Conservation (phyloP, 2,329 filamentous ascomycete species). For the Neopestalotiopsis sp. region DNA sequence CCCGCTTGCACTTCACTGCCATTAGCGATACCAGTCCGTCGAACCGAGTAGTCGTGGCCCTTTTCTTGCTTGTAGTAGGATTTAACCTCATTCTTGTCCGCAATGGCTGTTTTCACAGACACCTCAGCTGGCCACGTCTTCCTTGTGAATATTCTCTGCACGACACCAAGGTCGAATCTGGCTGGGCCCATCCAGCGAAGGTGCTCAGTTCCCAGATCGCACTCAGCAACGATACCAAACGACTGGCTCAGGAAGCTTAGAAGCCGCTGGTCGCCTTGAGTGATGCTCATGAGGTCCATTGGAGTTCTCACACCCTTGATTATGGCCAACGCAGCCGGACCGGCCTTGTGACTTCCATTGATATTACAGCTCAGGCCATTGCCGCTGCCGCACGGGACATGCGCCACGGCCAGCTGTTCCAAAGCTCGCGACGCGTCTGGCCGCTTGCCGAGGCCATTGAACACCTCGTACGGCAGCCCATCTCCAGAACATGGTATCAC, state of each 20-base stretch:
- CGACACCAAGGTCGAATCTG: slow-evolving; percentile 84
- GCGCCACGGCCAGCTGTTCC: slow-evolving; percentile 77
- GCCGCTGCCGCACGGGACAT: slow-evolving; percentile 90
- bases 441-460: slow-evolving; percentile 86
- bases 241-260: slow-evolving; percentile 92
- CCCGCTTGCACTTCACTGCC: slow-evolving; percentile 39
- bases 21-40: slow-evolving; percentile 33
- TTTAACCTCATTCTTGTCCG: slow-evolving; percentile 75
- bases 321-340: slow-evolving; percentile 79
- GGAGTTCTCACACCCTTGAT: slow-evolving; percentile 87
- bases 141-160: slow-evolving; percentile 77
- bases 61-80: slow-evolving; percentile 67
- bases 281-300: slow-evolving; percentile 86
- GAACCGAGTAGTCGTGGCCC: slow-evolving; percentile 18
- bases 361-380: slow-evolving; percentile 94
- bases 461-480: slow-evolving; percentile 89
- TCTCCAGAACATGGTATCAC: slow-evolving; percentile 92
- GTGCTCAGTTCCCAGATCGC: slow-evolving; percentile 87
- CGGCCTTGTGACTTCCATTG: slow-evolving; percentile 78
- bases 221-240: slow-evolving; percentile 88
- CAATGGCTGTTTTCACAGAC: slow-evolving; percentile 81
- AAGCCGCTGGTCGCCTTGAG: slow-evolving; percentile 75
- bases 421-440: slow-evolving; percentile 77
- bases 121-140: slow-evolving; percentile 89
- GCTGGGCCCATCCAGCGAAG: slow-evolving; percentile 90